Percentiles rank a stretch among this genome's conserved stretches.
Evolutionary conservation across 192 early-diverging fungal genomes (phyloP).

Genomic region (Dissophora ornata): DNA sequence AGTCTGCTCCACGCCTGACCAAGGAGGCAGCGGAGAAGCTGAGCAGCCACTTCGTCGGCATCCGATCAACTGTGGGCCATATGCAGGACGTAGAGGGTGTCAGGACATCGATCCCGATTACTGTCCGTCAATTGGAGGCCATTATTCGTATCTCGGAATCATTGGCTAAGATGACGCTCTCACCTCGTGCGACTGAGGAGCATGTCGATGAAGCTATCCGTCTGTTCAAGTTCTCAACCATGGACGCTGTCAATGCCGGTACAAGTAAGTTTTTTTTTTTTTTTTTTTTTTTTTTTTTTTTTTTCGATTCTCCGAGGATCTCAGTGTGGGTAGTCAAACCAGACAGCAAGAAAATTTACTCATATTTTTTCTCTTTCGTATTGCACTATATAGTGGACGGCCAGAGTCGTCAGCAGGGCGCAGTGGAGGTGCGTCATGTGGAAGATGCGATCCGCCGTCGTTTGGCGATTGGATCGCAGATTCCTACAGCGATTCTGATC

Average conservation of each 20-base stretch:
- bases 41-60: slow-evolving; percentile 91
- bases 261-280: slow-evolving; percentile 62
- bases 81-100: slow-evolving; percentile 78
- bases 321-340: too few species aligned
- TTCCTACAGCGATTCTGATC: slow-evolving; percentile 61
- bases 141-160: slow-evolving; percentile 98
- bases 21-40: slow-evolving; percentile 92
- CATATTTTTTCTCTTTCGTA: slow-evolving; percentile 4
- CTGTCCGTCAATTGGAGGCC: slow-evolving; percentile 97
- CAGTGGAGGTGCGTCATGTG: slow-evolving; percentile 79
- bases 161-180: slow-evolving; percentile 93
- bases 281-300: too few species aligned
- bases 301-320: too few species aligned
- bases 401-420: slow-evolving; percentile 78
- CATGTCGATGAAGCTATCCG: slow-evolving; percentile 98
- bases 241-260: slow-evolving; percentile 94
- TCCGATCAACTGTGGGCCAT: slow-evolving; percentile 85
- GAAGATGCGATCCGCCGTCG: slow-evolving; percentile 88
- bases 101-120: slow-evolving; percentile 94
- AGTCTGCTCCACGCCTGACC: slow-evolving; percentile 94
- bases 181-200: slow-evolving; percentile 81
- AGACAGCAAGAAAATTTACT: too few species aligned
- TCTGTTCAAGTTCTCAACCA: slow-evolving; percentile 96
- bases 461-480: slow-evolving; percentile 88
- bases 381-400: slow-evolving; percentile 73